phyloP scores from a whole-genome alignment of 2,329 filamentous ascomycete genomes.

The Stagonosporopsis rhizophila region DNA sequence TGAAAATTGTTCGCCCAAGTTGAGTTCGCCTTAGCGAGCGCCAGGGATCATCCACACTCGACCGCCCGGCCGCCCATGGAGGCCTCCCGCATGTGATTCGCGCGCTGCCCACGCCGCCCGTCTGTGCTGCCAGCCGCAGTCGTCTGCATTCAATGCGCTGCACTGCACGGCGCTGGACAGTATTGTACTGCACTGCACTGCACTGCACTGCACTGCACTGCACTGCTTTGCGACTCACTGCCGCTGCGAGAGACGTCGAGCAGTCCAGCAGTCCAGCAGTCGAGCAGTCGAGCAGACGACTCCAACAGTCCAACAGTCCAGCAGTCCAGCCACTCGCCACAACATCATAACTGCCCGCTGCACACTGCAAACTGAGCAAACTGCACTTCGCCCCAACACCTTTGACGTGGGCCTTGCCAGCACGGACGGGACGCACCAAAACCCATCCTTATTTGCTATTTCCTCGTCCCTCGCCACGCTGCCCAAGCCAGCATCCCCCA shows the following conservation, averaged over 20 bases:
- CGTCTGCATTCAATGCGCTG: not conserved
- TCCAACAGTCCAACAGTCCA: too few relatives aligned
- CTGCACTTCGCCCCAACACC: constrained; percentile 16
- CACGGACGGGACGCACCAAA: constrained; percentile 4
- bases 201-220: not conserved
- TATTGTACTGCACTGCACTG: not conserved
- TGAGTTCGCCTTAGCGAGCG: constrained; percentile 29
- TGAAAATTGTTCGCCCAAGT: constrained; percentile 37
- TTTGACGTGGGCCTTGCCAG: constrained; percentile 10
- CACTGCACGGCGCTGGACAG: too few relatives aligned
- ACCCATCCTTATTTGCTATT: not conserved
- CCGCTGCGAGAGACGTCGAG: too few relatives aligned
- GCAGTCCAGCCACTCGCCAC: too few relatives aligned
- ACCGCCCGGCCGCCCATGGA: constrained; percentile 1
- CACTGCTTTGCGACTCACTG: too few relatives aligned
- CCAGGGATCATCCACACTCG: constrained; percentile 17
- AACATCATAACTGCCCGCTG: too few relatives aligned
- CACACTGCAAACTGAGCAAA: not conserved
- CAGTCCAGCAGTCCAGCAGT: too few relatives aligned
- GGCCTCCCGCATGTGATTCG: constrained; percentile 21
- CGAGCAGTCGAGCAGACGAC: too few relatives aligned
- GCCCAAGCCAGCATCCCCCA: constrained; percentile 3
- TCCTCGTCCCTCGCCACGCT: not conserved
- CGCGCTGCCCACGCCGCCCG: constrained; percentile 5
- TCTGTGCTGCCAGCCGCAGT: not conserved